Conservation (phyloP, 2,329 filamentous ascomycete species). For the Pseudomassariella vexata region DNA sequence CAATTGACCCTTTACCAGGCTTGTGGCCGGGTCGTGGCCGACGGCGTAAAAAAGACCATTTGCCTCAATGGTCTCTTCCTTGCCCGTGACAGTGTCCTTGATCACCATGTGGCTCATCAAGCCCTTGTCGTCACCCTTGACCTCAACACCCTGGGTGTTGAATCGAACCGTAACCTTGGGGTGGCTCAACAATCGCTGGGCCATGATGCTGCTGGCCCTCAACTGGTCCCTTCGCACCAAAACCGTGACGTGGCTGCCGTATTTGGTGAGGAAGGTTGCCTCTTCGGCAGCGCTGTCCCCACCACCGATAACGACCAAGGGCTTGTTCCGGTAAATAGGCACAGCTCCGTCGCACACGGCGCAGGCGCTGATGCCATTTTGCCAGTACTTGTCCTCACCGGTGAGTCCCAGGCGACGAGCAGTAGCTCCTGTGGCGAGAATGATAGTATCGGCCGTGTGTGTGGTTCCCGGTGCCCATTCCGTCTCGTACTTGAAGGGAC, state of each 20-base stretch:
- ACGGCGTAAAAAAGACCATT: slow-evolving; percentile 97
- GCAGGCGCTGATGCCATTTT: slow-evolving; percentile 91
- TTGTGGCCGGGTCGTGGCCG: slow-evolving; percentile 89
- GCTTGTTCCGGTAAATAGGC: slow-evolving; percentile 96
- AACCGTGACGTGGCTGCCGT: slow-evolving; percentile 90
- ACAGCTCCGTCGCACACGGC: slow-evolving; percentile 96
- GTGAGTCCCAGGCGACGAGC: slow-evolving; percentile 75
- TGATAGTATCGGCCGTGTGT: slow-evolving; percentile 85
- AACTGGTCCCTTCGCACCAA: slow-evolving; percentile 84
- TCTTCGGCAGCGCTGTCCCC: slow-evolving; percentile 97
- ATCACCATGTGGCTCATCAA: slow-evolving; percentile 86
- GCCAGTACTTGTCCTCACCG: slow-evolving; percentile 96
- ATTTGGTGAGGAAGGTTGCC: slow-evolving; percentile 96
- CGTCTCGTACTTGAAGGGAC: slow-evolving; percentile 90
- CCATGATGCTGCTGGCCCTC: slow-evolving; percentile 88
- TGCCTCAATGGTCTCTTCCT: slow-evolving; percentile 78
- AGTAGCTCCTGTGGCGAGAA: slow-evolving; percentile 92
- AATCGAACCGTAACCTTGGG: slow-evolving; percentile 88
- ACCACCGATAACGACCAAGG: slow-evolving; percentile 89
- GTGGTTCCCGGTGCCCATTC: slow-evolving; percentile 80
- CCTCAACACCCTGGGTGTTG: slow-evolving; percentile 75
- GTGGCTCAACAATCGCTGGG: slow-evolving; percentile 72
- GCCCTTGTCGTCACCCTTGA: slow-evolving; percentile 77
- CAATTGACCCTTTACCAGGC: slow-evolving; percentile 85
- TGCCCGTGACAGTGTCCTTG: slow-evolving; percentile 70